These are phyloP conservation scores for Tuber microsphaerosporum DNA, from an alignment of 495 filamentous ascomycete species.

Conservation along the genomic window DNA sequence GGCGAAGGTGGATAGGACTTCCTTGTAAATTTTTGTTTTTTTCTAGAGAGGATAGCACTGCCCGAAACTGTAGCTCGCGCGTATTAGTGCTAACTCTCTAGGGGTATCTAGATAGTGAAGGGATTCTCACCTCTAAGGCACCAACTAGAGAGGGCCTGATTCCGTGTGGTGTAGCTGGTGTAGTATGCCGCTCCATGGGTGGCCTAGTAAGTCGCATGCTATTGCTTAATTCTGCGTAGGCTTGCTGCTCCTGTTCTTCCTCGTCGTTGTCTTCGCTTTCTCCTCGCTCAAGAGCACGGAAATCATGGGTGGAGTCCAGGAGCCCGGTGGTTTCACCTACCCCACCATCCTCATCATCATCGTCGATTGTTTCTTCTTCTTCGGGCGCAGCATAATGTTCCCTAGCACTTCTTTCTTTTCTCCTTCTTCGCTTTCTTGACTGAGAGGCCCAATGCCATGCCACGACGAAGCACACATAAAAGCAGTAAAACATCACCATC, in stretches of 20 bases:
- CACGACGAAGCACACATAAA: conserved; percentile 84
- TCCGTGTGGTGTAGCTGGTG: conserved; percentile 55
- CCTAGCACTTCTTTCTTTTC: conserved; percentile 62
- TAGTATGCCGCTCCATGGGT: conserved; percentile 53
- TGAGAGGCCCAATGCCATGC: conserved; percentile 83
- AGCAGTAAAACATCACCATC: conserved; percentile 89
- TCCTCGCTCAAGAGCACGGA: conserved; percentile 63
- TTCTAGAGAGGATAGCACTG: conserved; percentile 73
- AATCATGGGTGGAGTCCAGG: conserved; percentile 54
- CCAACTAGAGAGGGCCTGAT: conserved; percentile 91
- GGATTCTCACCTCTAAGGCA: conserved; percentile 57
- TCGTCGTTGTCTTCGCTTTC: conserved; percentile 57
- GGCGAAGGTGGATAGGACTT: conserved; percentile 58
- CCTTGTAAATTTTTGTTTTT: conserved; percentile 66
- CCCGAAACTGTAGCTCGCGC: conserved; percentile 54
- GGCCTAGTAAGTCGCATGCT: conserved; percentile 87
- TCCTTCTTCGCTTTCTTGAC: conserved; percentile 52
- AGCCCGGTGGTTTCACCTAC: conserved; percentile 52
- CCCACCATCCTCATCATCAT: conserved; percentile 62
- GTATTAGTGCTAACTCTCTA: neutral
- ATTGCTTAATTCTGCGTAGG: conserved; percentile 75
- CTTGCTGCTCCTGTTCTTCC: conserved; percentile 63
- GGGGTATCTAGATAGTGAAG: neutral
- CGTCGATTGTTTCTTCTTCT: conserved; percentile 61
- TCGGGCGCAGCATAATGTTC: conserved; percentile 62